Evolutionary conservation across 2,329 filamentous ascomycete species (phyloP).

Genomic region (Colletotrichum abscissum): DNA sequence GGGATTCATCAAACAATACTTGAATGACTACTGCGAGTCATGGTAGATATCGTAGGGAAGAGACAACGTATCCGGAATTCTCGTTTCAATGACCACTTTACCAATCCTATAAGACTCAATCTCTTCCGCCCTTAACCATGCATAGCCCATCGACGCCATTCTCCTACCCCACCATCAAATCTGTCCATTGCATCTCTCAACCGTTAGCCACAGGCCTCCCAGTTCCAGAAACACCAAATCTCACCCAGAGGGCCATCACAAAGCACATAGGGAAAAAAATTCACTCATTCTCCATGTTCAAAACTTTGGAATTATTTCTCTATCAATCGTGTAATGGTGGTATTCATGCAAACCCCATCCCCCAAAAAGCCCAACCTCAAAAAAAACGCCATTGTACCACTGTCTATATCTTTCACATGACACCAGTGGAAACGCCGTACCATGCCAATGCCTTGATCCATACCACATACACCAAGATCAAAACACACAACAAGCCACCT

Average conservation of each 20-base stretch:
- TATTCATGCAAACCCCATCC: not conserved
- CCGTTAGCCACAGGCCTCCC: too few relatives aligned
- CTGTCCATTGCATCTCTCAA: too few relatives aligned
- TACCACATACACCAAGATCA: not conserved
- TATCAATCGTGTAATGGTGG: not conserved
- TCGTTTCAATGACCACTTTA: too few relatives aligned
- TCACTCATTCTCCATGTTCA: not conserved
- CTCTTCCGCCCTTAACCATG: too few relatives aligned
- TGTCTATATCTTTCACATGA: not conserved
- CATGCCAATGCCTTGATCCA: not conserved
- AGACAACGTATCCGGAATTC: too few relatives aligned
- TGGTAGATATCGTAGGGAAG: too few relatives aligned
- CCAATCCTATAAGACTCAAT: too few relatives aligned
- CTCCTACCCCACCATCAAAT: too few relatives aligned
- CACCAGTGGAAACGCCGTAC: not conserved
- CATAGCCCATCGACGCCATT: too few relatives aligned
- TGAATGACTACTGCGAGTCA: too few relatives aligned
- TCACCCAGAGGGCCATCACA: not conserved
- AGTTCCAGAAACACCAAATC: not conserved
- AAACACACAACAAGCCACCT: not conserved
- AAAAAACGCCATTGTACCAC: not conserved
- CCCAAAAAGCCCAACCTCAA: not conserved
- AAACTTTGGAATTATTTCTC: not conserved
- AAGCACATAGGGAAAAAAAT: not conserved
- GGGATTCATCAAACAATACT: too few relatives aligned